These are phyloP conservation scores for Lentinula sp. DNA, from an alignment of 768 basidiomycete genomes.

Conservation along the genomic window DNA sequence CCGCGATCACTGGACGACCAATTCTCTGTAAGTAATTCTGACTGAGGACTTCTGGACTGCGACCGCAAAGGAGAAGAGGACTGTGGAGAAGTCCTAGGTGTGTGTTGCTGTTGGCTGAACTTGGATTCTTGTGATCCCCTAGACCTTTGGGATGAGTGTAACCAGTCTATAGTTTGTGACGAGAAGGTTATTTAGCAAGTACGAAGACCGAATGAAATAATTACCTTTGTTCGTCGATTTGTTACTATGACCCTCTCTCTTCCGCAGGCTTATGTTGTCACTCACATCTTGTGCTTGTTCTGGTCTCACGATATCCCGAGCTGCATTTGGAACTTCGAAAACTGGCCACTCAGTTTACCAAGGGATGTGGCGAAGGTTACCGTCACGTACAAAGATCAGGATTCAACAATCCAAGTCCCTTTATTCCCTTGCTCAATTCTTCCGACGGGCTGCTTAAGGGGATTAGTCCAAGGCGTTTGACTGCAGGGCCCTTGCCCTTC, in stretches of 20 bases:
- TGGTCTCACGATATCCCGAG: background rate
- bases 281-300: background rate
- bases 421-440: background rate
- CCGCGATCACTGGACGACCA: conserved; percentile 1
- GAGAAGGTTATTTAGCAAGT: no score
- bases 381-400: background rate
- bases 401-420: background rate
- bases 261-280: background rate
- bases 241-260: background rate
- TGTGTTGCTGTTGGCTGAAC: background rate
- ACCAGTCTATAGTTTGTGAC: background rate
- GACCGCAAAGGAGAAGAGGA: background rate
- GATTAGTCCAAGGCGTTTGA: background rate
- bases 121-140: background rate
- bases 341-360: background rate
- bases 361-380: background rate
- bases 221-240: background rate
- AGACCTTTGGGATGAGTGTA: background rate
- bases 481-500: no score
- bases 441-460: background rate
- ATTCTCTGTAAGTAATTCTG: background rate
- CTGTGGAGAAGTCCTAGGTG: background rate
- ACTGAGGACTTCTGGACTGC: background rate
- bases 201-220: no score
- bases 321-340: background rate